Evolutionary conservation across 2,329 filamentous ascomycete species (phyloP).

Genomic region (Aureobasidium leucospermi): DNA sequence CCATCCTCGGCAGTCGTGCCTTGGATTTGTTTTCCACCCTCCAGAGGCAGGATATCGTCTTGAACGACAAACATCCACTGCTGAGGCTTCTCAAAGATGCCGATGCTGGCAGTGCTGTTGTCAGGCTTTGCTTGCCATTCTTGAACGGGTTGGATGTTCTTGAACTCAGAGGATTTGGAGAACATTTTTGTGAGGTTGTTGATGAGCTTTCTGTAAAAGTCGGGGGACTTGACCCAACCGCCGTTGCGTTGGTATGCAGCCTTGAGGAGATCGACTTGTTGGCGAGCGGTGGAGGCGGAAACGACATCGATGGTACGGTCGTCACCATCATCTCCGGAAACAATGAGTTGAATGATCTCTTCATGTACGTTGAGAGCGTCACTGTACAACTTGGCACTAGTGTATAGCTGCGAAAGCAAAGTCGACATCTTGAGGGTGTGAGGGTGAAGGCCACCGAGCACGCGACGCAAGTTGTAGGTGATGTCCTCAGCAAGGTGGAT

Average conservation of each 20-base stretch:
- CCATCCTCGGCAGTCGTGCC: not conserved
- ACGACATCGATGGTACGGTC: slow-evolving; percentile 14
- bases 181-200: not conserved
- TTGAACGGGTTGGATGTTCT: not conserved
- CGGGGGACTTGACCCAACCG: slow-evolving; percentile 40
- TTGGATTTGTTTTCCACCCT: not conserved
- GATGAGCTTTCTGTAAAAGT: slow-evolving; percentile 39
- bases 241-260: slow-evolving; percentile 37
- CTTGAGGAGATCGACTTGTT: slow-evolving; percentile 32
- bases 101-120: not conserved
- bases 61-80: slow-evolving; percentile 9
- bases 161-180: not conserved
- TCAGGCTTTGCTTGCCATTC: slow-evolving; percentile 7
- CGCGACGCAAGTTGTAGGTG: slow-evolving; percentile 48
- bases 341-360: slow-evolving; percentile 24
- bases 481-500: slow-evolving; percentile 47
- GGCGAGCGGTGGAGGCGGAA: slow-evolving; percentile 26
- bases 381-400: slow-evolving; percentile 19
- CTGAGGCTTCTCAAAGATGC: not conserved
- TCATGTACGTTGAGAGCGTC: slow-evolving; percentile 31
- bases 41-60: not conserved
- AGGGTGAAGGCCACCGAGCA: slow-evolving; percentile 42
- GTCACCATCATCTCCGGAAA: slow-evolving; percentile 21
- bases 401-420: slow-evolving; percentile 45
- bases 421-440: slow-evolving; percentile 44